A percentile compares a stretch with the other conserved stretches of the same genome.
These are phyloP conservation scores for Mucor indicus DNA, from an alignment of 371 early-diverging fungal species.

Conservation along the genomic window DNA sequence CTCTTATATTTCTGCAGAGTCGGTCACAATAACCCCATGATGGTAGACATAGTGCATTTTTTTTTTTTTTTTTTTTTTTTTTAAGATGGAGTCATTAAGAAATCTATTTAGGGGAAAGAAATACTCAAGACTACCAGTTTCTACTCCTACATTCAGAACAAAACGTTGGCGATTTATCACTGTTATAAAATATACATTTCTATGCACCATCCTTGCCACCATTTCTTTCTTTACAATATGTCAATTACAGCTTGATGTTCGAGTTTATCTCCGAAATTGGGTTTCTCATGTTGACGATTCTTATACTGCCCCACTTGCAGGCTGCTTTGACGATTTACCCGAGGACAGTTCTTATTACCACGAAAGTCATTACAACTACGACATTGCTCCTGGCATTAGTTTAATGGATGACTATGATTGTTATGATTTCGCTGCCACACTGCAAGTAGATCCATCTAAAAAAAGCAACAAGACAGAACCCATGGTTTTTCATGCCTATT, in stretches of 20 bases:
- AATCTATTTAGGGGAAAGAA: conserved; percentile 9
- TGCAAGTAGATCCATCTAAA: conserved; percentile 8
- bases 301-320: conserved; percentile 34
- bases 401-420: conserved; percentile 49
- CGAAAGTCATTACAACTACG: conserved; percentile 32
- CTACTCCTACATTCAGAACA: conserved; percentile 26
- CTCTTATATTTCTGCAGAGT: too few relatives aligned
- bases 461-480: conserved; percentile 7
- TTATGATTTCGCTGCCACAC: conserved; percentile 49
- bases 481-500: conserved; percentile 50
- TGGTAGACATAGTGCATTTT: too few relatives aligned
- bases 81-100: conserved; percentile 10
- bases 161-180: conserved; percentile 30
- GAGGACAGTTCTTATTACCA: conserved; percentile 34
- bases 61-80: background rate
- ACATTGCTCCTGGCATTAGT: conserved; percentile 43
- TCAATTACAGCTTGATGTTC: conserved; percentile 45
- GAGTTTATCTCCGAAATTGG: conserved; percentile 52
- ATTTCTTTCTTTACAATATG: conserved; percentile 38
- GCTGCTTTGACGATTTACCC: conserved; percentile 42
- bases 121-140: conserved; percentile 16
- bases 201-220: conserved; percentile 10
- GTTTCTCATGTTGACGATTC: conserved; percentile 45
- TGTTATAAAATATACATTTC: conserved; percentile 25
- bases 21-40: too few relatives aligned